Percentiles rank a stretch among this genome's conserved stretches.
These are phyloP conservation scores for Hibiscus trionum DNA, from an alignment of 345 rosid genomes.

Conservation along the genomic window DNA sequence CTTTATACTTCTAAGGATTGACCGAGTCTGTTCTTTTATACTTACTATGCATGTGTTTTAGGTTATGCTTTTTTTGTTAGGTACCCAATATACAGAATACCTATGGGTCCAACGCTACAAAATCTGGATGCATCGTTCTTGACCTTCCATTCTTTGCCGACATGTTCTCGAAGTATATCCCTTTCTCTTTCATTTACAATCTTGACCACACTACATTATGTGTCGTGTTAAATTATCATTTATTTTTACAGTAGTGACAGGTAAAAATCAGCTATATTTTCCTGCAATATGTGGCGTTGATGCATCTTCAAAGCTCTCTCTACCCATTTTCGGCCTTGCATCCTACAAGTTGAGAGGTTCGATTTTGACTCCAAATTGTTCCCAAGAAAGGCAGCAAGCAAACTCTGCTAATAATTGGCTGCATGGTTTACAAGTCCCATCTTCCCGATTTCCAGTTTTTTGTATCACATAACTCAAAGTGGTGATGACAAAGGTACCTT, in stretches of 20 bases:
- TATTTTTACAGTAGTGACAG: constrained; percentile 18
- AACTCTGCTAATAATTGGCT: constrained; percentile 47
- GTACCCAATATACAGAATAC: constrained; percentile 91
- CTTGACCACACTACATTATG: neutral
- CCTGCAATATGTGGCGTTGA: constrained; percentile 25
- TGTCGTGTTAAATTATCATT: neutral
- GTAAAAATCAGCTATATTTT: constrained; percentile 28
- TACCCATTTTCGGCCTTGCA: constrained; percentile 68
- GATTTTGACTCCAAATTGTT: constrained; percentile 39
- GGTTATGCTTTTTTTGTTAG: constrained; percentile 26
- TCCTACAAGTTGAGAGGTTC: constrained; percentile 63
- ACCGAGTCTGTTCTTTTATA: constrained; percentile 1
- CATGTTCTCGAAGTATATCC: constrained; percentile 39
- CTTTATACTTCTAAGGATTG: constrained; percentile 5
- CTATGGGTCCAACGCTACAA: constrained; percentile 62
- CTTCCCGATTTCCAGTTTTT: constrained; percentile 58
- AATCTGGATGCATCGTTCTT: constrained; percentile 73
- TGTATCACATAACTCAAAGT: constrained; percentile 30
- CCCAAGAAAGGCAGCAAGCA: constrained; percentile 33
- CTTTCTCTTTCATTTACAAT: neutral
- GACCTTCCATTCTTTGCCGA: constrained; percentile 68
- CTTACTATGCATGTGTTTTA: neutral
- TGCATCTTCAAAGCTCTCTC: constrained; percentile 30
- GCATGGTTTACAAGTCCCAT: constrained; percentile 26
- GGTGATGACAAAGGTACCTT: constrained; percentile 26